Evolutionary conservation across 2,329 filamentous ascomycete genomes (phyloP), one percentile per base, ranked within the genome.

Genomic region (Colletotrichum lini): DNA sequence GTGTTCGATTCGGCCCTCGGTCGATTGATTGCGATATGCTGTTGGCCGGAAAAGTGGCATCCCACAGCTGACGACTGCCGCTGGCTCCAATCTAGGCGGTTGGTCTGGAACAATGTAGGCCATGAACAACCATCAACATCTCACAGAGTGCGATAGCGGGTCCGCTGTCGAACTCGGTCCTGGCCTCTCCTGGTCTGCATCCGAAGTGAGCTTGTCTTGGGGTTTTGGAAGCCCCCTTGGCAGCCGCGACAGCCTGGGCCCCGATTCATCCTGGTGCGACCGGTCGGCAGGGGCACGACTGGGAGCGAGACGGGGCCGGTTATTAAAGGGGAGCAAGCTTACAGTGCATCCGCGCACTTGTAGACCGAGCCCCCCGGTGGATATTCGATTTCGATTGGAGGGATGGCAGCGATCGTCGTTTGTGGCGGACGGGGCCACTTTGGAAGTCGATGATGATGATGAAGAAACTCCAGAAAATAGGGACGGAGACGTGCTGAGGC

Each of bases 251-350:
- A 72, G 69, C 69, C 69, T 72, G 65, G 59, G 53, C 69, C 58
- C 65, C 54, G 69, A 72, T 68, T 69, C 69, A 72, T 69, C 47
- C 58, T 69, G 69, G 69, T 72, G 69, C 59, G 69, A 68, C 69
- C 58, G 65, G 58, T 49, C 56, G 65, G 65, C 68, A 71, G 59
- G 69, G 69, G 53, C 45, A 13, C 30, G 53, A 59, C 53, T 63
- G 42, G 52, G 45, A 57, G 53, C 58, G 53, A 64, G 63, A 71
- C 65, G 47, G 58, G 65, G 45, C 47, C n/a, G 35, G 30, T 49
- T 67, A 68, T 54, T 71, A 53, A 71, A 64, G 54, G 42, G 68
- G 26, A 13, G n/a, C 35, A 52, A 53, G 23, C 53, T 44, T 63
- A 58, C 23, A 63, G 58, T 70, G 64, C n/a, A 54, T 63, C 68